Conservation (phyloP, 2,329 filamentous ascomycete genomes). For the Phaeosphaeriaceae sp. region DNA sequence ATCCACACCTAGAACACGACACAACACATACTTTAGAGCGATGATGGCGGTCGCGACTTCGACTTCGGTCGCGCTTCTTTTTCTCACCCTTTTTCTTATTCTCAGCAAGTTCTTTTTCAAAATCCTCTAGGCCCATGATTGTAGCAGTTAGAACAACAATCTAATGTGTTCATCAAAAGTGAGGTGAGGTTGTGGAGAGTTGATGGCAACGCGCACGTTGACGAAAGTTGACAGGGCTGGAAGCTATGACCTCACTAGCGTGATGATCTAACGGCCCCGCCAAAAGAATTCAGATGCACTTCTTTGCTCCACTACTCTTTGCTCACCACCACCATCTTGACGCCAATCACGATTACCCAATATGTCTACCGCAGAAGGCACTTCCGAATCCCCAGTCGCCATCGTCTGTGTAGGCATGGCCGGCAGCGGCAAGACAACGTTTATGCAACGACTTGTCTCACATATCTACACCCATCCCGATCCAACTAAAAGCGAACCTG, state of each 20-base stretch:
- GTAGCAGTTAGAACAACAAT: slow-evolving; percentile 48
- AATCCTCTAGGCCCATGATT: slow-evolving; percentile 70
- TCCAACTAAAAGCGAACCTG: slow-evolving; percentile 35
- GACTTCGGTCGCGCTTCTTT: slow-evolving; percentile 55
- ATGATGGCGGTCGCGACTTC: slow-evolving; percentile 45
- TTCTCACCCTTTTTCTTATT: slow-evolving; percentile 63
- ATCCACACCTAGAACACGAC: not conserved
- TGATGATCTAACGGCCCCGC: slow-evolving; percentile 23
- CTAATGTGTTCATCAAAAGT: slow-evolving; percentile 54
- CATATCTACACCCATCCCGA: slow-evolving; percentile 82
- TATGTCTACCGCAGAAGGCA: slow-evolving; percentile 50
- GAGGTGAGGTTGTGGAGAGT: slow-evolving; percentile 8
- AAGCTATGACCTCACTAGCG: slow-evolving; percentile 19
- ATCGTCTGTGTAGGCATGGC: slow-evolving; percentile 98
- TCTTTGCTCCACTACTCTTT: slow-evolving; percentile 2
- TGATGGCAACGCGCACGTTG: not conserved
- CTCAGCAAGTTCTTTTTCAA: slow-evolving; percentile 76
- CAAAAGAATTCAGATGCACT: slow-evolving; percentile 39
- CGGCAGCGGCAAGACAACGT: slow-evolving; percentile 98
- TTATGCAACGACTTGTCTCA: slow-evolving; percentile 98
- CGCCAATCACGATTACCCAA: slow-evolving; percentile 9
- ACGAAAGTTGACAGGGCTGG: slow-evolving; percentile 16
- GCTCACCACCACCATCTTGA: not conserved
- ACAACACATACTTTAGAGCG: slow-evolving; percentile 31
- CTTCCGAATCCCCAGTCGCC: slow-evolving; percentile 63